phyloP scores from a whole-genome alignment of 495 filamentous ascomycete species.

The Neurospora sp. region DNA sequence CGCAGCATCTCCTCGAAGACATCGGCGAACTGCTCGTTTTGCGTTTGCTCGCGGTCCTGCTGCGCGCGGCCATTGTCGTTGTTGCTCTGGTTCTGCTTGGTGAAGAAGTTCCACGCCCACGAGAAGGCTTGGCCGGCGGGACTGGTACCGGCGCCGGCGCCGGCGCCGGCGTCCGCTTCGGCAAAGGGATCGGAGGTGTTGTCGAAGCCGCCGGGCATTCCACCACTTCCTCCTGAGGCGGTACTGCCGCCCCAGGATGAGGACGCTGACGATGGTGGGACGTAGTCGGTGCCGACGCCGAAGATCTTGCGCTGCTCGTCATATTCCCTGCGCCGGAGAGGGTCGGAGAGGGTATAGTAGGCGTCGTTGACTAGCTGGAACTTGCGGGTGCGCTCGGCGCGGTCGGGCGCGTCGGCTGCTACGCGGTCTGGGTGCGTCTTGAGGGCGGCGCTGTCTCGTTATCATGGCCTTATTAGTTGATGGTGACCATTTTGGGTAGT shows the following conservation, averaged over 20 bases:
- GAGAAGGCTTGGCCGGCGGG: slow-evolving; percentile 20
- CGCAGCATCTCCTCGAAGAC: slow-evolving; percentile 98
- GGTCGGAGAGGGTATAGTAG: slow-evolving; percentile 89
- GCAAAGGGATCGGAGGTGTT: slow-evolving; percentile 40
- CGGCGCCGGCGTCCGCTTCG: slow-evolving; percentile 48
- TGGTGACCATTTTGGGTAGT: background rate
- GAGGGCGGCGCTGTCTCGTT: slow-evolving; percentile 61
- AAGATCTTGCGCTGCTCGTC: slow-evolving; percentile 54
- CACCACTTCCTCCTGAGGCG: background rate
- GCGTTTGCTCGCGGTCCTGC: slow-evolving; percentile 29
- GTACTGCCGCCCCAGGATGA: slow-evolving; percentile 9
- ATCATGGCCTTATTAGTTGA: slow-evolving; percentile 1
- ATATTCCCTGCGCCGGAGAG: slow-evolving; percentile 74
- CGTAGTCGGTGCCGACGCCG: slow-evolving; percentile 12
- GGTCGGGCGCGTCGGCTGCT: slow-evolving; percentile 72
- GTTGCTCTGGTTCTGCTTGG: slow-evolving; percentile 16
- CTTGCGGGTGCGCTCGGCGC: slow-evolving; percentile 68
- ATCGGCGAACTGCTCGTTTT: slow-evolving; percentile 73
- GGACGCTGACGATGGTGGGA: slow-evolving; percentile 11
- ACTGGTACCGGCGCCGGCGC: slow-evolving; percentile 29
- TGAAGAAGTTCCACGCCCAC: slow-evolving; percentile 45
- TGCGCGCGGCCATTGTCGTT: slow-evolving; percentile 3
- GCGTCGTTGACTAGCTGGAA: slow-evolving; percentile 98
- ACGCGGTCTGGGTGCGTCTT: slow-evolving; percentile 94
- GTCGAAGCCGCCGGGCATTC: slow-evolving; percentile 16